Evolutionary conservation across 768 basidiomycete species (phyloP).

Genomic region (Termitomyces sp.): DNA sequence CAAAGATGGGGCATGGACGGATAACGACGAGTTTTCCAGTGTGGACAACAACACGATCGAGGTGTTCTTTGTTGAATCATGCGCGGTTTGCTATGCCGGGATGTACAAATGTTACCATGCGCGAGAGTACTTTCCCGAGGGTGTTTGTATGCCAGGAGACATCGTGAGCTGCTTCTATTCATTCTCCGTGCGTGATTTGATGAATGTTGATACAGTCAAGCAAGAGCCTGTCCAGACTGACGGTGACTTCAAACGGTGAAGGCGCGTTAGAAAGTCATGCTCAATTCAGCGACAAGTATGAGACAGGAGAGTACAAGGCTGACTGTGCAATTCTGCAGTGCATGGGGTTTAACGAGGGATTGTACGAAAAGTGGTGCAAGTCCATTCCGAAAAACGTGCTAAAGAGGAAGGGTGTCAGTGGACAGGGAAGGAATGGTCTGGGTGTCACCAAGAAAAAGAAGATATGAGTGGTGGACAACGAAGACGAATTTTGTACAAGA

Average conservation of each 20-base stretch:
- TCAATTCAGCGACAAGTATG: background rate
- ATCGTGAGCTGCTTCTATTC: background rate
- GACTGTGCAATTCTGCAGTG: slow-evolving; percentile 17
- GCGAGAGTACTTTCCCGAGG: background rate
- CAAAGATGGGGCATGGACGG: background rate
- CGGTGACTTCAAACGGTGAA: background rate
- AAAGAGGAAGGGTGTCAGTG: background rate
- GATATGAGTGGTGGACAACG: background rate
- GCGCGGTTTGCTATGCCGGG: background rate
- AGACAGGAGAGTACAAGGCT: background rate
- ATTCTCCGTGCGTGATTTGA: background rate
- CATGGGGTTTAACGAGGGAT: slow-evolving; percentile 9
- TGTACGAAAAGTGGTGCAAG: slow-evolving; percentile 9
- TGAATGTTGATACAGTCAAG: background rate
- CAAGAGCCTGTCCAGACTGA: background rate
- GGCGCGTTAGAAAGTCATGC: no score
- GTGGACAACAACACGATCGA: background rate
- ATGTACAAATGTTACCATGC: background rate
- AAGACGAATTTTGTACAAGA: background rate
- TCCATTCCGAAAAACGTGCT: no score
- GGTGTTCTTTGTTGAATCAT: background rate
- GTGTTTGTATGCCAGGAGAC: background rate
- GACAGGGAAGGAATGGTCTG: background rate
- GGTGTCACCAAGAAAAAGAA: background rate
- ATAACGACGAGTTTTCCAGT: background rate